Evolutionary conservation across 1,284 basidiomycete genomes (phyloP).

Genomic region (Ceratobasidium sp.): DNA sequence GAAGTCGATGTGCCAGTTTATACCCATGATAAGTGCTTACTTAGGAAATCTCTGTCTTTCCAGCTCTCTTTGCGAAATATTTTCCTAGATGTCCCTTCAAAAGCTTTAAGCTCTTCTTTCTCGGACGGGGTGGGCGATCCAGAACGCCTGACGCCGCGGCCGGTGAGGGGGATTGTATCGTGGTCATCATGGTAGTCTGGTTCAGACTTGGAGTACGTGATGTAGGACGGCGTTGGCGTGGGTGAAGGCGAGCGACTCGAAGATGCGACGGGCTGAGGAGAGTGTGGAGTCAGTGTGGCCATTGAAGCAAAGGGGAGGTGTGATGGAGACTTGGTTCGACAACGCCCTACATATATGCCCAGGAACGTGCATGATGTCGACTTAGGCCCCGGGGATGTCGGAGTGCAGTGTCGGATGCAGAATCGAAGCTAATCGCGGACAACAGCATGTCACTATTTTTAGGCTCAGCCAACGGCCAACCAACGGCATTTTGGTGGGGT

Average conservation of each 20-base stretch:
- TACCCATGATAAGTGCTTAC: constrained; percentile 5
- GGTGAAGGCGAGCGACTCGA: constrained; percentile 14
- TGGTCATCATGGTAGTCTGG: constrained; percentile 3
- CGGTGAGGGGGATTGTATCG: constrained; percentile 12
- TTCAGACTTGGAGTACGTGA: constrained; percentile 17
- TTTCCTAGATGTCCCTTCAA: constrained; percentile 9
- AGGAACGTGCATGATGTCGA: background rate
- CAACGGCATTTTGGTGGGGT: background rate
- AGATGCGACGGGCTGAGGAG: constrained; percentile 7
- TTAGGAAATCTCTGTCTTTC: constrained; percentile 24
- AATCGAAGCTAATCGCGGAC: too few species aligned
- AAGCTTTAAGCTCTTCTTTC: constrained; percentile 33
- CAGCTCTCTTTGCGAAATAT: constrained; percentile 34
- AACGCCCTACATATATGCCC: background rate
- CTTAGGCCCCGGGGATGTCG: background rate
- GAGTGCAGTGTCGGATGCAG: background rate
- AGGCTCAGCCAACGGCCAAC: background rate
- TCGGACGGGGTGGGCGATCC: constrained; percentile 37
- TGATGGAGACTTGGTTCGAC: constrained; percentile 1
- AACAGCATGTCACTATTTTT: background rate
- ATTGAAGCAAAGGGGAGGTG: background rate
- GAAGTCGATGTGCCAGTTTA: too few species aligned
- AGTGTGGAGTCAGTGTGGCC: constrained; percentile 4
- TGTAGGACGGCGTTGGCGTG: background rate
- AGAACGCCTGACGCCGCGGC: constrained; percentile 7